Evolutionary conservation across 2,329 filamentous ascomycete genomes (phyloP).

Genomic region (Aureobasidium uvarum): DNA sequence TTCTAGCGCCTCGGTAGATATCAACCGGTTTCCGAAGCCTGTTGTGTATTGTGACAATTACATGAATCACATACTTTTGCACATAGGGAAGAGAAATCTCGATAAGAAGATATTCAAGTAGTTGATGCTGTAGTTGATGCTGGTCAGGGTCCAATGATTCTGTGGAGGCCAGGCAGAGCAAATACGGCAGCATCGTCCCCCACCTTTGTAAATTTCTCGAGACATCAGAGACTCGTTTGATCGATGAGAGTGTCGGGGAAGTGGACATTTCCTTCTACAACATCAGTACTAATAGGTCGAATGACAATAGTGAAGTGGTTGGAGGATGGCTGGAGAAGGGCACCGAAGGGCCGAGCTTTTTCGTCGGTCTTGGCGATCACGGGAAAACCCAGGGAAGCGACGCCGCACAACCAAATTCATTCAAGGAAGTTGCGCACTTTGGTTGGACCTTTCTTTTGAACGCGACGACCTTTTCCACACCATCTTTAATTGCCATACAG

Average conservation of each 20-base stretch:
- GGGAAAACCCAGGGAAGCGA: neutral
- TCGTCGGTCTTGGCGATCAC: conserved; percentile 3
- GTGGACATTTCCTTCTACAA: no score
- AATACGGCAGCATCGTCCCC: neutral
- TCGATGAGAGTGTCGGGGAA: no score
- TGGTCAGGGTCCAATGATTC: neutral
- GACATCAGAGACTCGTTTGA: neutral
- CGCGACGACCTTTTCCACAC: conserved; percentile 23
- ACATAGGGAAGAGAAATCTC: neutral
- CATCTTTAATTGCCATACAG: conserved; percentile 16
- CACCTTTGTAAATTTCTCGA: neutral
- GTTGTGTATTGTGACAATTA: no score
- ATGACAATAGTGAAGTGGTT: no score
- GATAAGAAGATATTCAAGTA: neutral
- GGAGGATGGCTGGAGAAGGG: neutral
- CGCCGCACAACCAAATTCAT: neutral
- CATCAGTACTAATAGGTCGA: neutral
- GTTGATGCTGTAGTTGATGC: neutral
- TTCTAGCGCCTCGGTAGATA: no score
- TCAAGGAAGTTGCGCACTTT: no score
- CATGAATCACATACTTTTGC: no score
- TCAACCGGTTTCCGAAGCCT: no score
- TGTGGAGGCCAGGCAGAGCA: neutral
- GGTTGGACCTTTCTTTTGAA: neutral
- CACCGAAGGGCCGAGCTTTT: conserved; percentile 1